Percentiles rank a stretch among this genome's conserved stretches.
Conservation (phyloP, 345 rosid species). For the Pseudoturritis turrita region DNA sequence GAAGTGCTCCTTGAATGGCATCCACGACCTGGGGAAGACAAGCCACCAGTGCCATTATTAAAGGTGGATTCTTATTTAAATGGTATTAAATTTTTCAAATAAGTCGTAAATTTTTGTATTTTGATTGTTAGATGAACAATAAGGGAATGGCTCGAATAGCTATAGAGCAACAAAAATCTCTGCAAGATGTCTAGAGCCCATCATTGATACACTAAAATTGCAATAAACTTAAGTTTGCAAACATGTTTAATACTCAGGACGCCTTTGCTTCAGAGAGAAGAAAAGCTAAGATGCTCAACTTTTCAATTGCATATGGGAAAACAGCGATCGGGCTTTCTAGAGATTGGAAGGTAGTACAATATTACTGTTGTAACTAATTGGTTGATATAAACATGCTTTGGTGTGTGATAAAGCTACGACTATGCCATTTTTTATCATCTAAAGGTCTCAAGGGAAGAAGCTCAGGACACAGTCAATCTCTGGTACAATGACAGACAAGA, state of each 20-base stretch:
- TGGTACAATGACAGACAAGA: conserved; percentile 93
- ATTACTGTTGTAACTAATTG: background rate
- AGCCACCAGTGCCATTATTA: conserved; percentile 88
- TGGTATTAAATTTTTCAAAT: background rate
- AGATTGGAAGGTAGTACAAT: conserved; percentile 84
- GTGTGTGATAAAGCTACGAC: background rate
- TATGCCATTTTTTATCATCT: background rate
- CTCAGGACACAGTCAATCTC: conserved; percentile 70
- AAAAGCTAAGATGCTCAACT: conserved; percentile 97
- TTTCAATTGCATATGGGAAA: conserved; percentile 97
- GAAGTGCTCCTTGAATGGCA: conserved; percentile 93
- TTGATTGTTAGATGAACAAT: background rate
- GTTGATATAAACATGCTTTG: background rate
- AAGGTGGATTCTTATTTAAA: conserved; percentile 47
- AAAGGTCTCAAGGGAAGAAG: conserved; percentile 81
- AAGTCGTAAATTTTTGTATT: background rate
- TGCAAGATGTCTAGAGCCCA: background rate
- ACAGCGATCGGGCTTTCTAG: conserved; percentile 81
- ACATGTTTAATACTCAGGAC: conserved; percentile 42
- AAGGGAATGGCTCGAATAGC: background rate
- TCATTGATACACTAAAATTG: background rate
- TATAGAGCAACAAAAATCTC: background rate
- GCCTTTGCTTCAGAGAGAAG: conserved; percentile 82
- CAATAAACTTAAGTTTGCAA: background rate
- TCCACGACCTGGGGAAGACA: conserved; percentile 86